Base-by-base conservation (phyloP, 768 basidiomycete species). In the Auriscalpium microsporum region DNA sequence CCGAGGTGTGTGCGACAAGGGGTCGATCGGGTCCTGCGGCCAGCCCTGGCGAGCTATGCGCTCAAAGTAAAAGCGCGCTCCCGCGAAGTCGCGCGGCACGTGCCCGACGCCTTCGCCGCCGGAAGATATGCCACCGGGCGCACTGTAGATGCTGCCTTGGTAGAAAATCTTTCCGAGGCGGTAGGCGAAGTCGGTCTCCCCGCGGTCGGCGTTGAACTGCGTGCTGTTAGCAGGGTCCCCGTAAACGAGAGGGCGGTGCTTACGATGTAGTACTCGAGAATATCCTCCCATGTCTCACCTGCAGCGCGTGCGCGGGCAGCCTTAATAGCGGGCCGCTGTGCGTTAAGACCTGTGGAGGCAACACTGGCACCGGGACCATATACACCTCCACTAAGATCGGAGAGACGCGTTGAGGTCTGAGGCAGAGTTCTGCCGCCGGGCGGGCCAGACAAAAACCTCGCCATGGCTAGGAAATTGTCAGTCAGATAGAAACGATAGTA, bases 121-220 rank as follows among this genome's bases (percentile, higher is more conserved):
- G 1, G 90, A 93, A 2, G 79, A 81, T 42, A 89, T 83, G 10
- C 95, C 94, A 3, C 92, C 92, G 13, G 76, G 69, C 10, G 81
- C 74, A 6, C 80, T 77, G 64, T 96, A 97, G 37, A 97, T 87
- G 56, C 90, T 93, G 16, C 96, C 96, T 66, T 94, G 89, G 65
- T 99, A 98, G 72, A 87, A 95, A 10, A 98, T 89, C 70, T 91
- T 87, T n/a, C 93, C 96, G 2, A 98, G 79, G 14, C 90, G 83
- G 69, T 89, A 93, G 2, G 93, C 92, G 67, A 91, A 95, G 59
- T 87, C 84, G 50, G 82, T 82, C 62, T 94, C 90, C 28, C 91
- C 92, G 28, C 93, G 83, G 63, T 97, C 93, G 7, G 95, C 91
- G 50, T 97, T 96, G 71, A 95, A 99, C 87, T 95, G 59, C 19